These are phyloP conservation scores for Petrea volubilis DNA, from an alignment of 257 asterid species.

Conservation along the genomic window DNA sequence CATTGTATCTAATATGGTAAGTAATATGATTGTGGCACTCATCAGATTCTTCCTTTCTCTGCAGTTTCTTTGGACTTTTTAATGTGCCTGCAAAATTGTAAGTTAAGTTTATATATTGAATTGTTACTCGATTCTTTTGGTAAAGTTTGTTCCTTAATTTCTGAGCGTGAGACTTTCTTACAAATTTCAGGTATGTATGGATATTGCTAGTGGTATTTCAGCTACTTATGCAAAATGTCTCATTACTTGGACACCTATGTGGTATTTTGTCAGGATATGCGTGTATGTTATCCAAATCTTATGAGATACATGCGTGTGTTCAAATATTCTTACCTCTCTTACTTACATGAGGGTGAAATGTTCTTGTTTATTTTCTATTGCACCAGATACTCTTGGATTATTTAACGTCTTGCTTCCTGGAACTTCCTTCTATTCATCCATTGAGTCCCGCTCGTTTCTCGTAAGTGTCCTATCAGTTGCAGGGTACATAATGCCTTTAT, in stretches of 20 bases:
- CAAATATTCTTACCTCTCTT: background rate
- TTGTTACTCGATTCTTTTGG: conserved; percentile 5
- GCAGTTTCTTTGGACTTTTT: conserved; percentile 95
- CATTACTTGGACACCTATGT: conserved; percentile 78
- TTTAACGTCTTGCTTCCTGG: conserved; percentile 55
- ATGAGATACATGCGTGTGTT: background rate
- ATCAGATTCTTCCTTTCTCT: conserved; percentile 28
- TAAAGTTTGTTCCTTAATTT: conserved; percentile 14
- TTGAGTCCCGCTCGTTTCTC: conserved; percentile 55
- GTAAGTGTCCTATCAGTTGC: conserved; percentile 36
- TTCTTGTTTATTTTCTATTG: conserved; percentile 21
- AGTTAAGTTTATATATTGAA: conserved; percentile 23
- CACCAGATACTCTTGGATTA: conserved; percentile 49
- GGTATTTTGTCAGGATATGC: conserved; percentile 91
- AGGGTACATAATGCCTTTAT: background rate
- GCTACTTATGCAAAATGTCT: conserved; percentile 84
- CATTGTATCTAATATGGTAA: background rate
- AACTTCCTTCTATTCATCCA: conserved; percentile 53
- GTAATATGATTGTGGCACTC: conserved; percentile 22
- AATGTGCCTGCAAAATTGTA: conserved; percentile 94
- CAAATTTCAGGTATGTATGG: conserved; percentile 70
- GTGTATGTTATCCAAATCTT: conserved; percentile 48
- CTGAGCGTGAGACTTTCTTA: background rate
- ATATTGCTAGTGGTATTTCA: conserved; percentile 81
- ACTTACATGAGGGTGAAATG: background rate